phyloP scores from a whole-genome alignment of 2,329 filamentous ascomycete species.

The Fusarium acutatum region DNA sequence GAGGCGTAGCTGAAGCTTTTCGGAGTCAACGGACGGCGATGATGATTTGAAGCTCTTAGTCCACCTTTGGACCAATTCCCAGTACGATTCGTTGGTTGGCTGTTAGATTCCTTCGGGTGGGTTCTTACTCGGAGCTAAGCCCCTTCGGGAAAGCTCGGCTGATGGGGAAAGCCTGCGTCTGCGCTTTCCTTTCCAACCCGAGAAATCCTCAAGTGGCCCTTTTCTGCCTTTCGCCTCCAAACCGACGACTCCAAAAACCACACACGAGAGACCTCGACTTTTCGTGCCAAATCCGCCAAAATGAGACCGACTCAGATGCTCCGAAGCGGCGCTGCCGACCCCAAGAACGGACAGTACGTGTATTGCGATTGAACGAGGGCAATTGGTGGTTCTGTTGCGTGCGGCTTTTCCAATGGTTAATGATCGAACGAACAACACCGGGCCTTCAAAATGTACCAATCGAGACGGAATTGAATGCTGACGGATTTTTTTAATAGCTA shows the following conservation, averaged over 20 bases:
- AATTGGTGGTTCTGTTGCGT: slow-evolving; percentile 35
- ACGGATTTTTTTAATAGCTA: slow-evolving; percentile 59
- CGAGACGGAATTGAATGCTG: slow-evolving; percentile 30
- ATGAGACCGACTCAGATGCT: slow-evolving; percentile 55
- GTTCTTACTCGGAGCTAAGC: slow-evolving; percentile 43
- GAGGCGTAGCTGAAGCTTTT: slow-evolving; percentile 36
- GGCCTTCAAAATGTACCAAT: slow-evolving; percentile 22
- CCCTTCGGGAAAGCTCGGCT: slow-evolving; percentile 48
- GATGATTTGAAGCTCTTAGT: slow-evolving; percentile 41
- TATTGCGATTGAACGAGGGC: slow-evolving; percentile 10
- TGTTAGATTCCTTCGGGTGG: slow-evolving; percentile 15
- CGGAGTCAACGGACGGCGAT: slow-evolving; percentile 38
- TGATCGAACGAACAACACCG: slow-evolving; percentile 10
- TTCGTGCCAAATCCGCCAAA: slow-evolving; percentile 41
- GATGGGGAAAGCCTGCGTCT: slow-evolving; percentile 37
- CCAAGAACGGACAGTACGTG: slow-evolving; percentile 50
- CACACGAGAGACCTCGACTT: slow-evolving; percentile 31
- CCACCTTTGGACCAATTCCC: slow-evolving; percentile 26
- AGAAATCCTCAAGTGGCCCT: slow-evolving; percentile 43
- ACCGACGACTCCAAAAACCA: slow-evolving; percentile 33
- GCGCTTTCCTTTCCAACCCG: slow-evolving; percentile 40
- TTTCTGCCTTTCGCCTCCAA: slow-evolving; percentile 40
- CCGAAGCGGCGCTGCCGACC: slow-evolving; percentile 44
- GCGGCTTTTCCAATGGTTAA: slow-evolving; percentile 46
- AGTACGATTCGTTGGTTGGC: slow-evolving; percentile 33